Percentiles rank a stretch among this genome's conserved stretches.
Conservation (phyloP, 2,329 filamentous ascomycete genomes). For the Mycocentrospora acerina region DNA sequence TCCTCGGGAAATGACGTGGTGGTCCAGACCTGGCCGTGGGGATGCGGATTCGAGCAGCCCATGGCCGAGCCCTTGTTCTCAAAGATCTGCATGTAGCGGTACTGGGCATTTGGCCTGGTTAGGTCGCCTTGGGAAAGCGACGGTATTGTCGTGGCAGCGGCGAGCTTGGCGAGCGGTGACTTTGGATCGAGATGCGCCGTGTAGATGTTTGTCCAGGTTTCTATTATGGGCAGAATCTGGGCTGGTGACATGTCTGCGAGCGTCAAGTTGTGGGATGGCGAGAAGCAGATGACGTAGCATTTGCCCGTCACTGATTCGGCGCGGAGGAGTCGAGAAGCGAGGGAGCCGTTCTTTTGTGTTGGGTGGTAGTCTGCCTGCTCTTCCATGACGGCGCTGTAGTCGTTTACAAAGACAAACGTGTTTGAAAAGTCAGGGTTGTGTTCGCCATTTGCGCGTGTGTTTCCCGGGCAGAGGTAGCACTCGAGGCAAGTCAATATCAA, state of each 20-base stretch:
- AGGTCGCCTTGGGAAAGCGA: constrained; percentile 49
- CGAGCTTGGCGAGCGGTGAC: constrained; percentile 60
- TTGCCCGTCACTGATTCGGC: constrained; percentile 88
- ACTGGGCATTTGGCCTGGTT: constrained; percentile 67
- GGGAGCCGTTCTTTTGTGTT: constrained; percentile 52
- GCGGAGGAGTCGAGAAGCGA: constrained; percentile 74
- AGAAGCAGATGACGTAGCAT: constrained; percentile 97
- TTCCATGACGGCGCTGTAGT: constrained; percentile 96
- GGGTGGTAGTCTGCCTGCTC: constrained; percentile 76
- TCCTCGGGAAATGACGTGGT: constrained; percentile 91
- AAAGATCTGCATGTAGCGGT: constrained; percentile 98
- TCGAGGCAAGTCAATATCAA: constrained; percentile 42
- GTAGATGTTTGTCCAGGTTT: constrained; percentile 92
- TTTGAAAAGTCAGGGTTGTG: constrained; percentile 80
- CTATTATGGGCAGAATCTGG: constrained; percentile 79
- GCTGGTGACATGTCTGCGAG: constrained; percentile 80
- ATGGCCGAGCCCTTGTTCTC: constrained; percentile 98
- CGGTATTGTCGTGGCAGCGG: constrained; percentile 51
- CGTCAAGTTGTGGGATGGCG: constrained; percentile 84
- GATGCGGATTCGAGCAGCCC: constrained; percentile 98
- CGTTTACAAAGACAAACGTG: constrained; percentile 95
- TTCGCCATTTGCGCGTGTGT: constrained; percentile 84
- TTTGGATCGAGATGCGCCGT: constrained; percentile 73
- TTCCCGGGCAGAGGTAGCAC: constrained; percentile 94
- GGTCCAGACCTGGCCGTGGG: constrained; percentile 95